These are phyloP conservation scores for Pythium rhizo-oryzae DNA, from an alignment of 352 stramenopile species.

Conservation along the genomic window DNA sequence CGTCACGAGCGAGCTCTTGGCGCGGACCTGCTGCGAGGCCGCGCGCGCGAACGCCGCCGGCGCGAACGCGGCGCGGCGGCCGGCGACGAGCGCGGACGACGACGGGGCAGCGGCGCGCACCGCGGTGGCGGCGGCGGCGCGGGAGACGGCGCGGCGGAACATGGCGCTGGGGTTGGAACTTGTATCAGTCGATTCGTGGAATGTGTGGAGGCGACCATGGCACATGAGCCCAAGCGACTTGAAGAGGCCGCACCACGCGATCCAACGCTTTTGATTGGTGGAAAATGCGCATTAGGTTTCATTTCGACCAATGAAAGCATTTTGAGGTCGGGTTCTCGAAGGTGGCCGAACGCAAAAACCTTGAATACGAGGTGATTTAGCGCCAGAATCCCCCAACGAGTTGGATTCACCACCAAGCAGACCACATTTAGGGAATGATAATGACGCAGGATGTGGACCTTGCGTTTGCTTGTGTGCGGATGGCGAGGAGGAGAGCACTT, in stretches of 20 bases:
- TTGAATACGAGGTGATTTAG: constrained; percentile 9
- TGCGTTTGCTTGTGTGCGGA: constrained; percentile 3
- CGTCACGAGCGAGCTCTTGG: constrained; percentile 54
- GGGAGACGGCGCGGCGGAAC: constrained; percentile 29
- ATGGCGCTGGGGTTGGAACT: constrained; percentile 1
- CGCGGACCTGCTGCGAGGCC: constrained; percentile 45
- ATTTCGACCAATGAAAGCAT: constrained; percentile 19
- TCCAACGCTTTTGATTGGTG: constrained; percentile 17
- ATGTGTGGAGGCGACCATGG: constrained; percentile 5
- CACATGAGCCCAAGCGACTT: constrained; percentile 4
- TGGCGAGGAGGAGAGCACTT: constrained; percentile 18
- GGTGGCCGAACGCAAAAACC: constrained; percentile 4
- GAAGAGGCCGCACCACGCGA: constrained; percentile 25
- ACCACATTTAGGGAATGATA: neutral
- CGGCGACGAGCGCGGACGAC: constrained; percentile 14
- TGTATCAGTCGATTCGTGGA: constrained; percentile 10
- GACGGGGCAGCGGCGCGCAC: constrained; percentile 27
- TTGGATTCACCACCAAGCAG: too few species aligned
- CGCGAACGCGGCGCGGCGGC: constrained; percentile 18
- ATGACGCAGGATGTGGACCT: neutral
- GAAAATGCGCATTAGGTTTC: neutral
- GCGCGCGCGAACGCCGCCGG: constrained; percentile 10
- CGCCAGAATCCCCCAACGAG: too few species aligned
- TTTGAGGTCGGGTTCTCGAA: constrained; percentile 14
- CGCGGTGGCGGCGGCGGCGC: constrained; percentile 13